Conservation (phyloP, 1,284 basidiomycete species). For the Ganoderma lucidum region DNA sequence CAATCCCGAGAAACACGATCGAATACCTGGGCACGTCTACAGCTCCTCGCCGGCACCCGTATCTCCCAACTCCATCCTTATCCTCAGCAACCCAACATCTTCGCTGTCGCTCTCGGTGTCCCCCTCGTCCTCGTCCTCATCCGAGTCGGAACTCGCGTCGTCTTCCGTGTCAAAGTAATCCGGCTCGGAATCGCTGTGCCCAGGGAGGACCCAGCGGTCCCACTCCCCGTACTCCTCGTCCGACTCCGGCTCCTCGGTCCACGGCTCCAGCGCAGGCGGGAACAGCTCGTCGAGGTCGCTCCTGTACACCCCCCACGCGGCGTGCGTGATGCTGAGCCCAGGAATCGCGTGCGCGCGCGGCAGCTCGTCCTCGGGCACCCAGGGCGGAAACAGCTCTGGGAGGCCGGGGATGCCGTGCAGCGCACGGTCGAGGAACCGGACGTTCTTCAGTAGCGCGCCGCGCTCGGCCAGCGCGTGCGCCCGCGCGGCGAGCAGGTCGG, state of each 20-base stretch:
- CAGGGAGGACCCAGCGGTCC: background rate
- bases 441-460: conserved; percentile 17
- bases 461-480: conserved; percentile 1
- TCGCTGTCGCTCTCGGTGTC: background rate
- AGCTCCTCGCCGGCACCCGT: background rate
- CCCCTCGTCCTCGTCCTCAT: background rate
- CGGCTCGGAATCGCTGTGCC: background rate
- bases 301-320: conserved; percentile 23
- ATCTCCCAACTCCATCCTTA: background rate
- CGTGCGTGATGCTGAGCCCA: conserved; percentile 19
- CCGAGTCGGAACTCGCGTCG: background rate
- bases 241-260: background rate
- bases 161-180: background rate
- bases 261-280: background rate
- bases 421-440: conserved; percentile 23
- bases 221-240: background rate
- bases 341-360: conserved; percentile 13
- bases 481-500: conserved; percentile 8
- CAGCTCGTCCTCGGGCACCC: conserved; percentile 13
- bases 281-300: conserved; percentile 22
- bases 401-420: conserved; percentile 12
- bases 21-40: background rate
- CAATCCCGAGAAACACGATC: background rate
- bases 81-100: background rate
- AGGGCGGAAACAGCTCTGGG: conserved; percentile 19